phyloP scores from a whole-genome alignment of 1,284 basidiomycete species.

The Athelia sp. region DNA sequence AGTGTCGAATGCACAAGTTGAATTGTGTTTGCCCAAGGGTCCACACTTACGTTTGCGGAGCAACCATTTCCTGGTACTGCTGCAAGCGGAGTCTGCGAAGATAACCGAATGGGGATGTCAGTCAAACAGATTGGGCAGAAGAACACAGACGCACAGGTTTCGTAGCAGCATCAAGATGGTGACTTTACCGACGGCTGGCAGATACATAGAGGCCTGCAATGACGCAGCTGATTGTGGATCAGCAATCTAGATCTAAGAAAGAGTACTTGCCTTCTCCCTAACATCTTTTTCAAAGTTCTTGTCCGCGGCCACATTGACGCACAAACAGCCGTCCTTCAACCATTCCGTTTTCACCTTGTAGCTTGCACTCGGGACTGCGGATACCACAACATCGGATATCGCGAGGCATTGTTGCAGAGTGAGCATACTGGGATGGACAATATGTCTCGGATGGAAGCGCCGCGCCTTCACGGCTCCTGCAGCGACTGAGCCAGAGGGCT shows the following conservation, averaged over 20 bases:
- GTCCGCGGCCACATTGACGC: slow-evolving; percentile 90
- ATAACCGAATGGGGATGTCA: slow-evolving; percentile 1
- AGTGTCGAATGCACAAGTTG: no score
- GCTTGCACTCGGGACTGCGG: slow-evolving; percentile 80
- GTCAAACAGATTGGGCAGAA: slow-evolving; percentile 1
- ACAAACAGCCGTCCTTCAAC: slow-evolving; percentile 91
- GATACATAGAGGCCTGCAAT: slow-evolving; percentile 81
- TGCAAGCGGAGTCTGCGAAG: slow-evolving; percentile 70
- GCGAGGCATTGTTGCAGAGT: slow-evolving; percentile 76
- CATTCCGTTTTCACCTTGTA: slow-evolving; percentile 89
- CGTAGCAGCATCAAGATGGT: slow-evolving; percentile 96
- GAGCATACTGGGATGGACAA: slow-evolving; percentile 64
- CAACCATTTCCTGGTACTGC: slow-evolving; percentile 47
- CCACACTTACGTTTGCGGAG: no score
- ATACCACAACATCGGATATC: slow-evolving; percentile 86
- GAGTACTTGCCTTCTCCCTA: slow-evolving; percentile 72
- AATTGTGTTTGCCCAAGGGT: no score
- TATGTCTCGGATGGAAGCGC: slow-evolving; percentile 79
- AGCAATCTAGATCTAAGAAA: neutral
- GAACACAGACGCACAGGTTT: slow-evolving; percentile 58
- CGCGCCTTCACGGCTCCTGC: slow-evolving; percentile 30
- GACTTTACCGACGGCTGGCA: slow-evolving; percentile 94
- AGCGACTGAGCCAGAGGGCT: slow-evolving; percentile 7
- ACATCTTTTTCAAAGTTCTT: slow-evolving; percentile 97
- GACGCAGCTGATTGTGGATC: neutral